Percentiles rank a stretch among this genome's conserved stretches.
Evolutionary conservation across 495 filamentous ascomycete species (phyloP).

Genomic region (Amorphotheca resinae): DNA sequence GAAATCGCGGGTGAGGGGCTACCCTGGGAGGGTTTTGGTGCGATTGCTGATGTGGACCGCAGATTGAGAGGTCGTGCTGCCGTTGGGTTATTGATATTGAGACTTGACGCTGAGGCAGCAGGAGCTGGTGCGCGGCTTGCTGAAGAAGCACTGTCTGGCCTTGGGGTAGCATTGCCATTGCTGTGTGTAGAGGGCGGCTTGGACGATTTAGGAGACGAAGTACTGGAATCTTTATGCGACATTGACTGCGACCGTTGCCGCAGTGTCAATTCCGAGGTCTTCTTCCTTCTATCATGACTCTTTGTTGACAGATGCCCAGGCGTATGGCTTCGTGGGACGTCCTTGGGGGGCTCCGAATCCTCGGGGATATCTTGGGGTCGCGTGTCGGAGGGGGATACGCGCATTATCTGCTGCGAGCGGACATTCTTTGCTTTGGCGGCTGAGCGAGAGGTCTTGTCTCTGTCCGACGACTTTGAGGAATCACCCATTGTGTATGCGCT

Average conservation of each 20-base stretch:
- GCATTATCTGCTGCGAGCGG: conserved; percentile 31
- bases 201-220: conserved; percentile 21
- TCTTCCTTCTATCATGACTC: conserved; percentile 33
- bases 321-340: conserved; percentile 34
- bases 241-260: conserved; percentile 34
- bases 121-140: conserved; percentile 1
- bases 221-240: conserved; percentile 25
- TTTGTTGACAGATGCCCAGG: conserved; percentile 40
- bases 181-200: conserved; percentile 14
- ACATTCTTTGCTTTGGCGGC: conserved; percentile 25
- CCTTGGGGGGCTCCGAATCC: conserved; percentile 21
- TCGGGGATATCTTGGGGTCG: conserved; percentile 21
- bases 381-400: conserved; percentile 22
- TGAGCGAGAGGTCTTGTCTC: conserved; percentile 22
- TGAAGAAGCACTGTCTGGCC: conserved; percentile 12
- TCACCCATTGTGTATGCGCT: conserved; percentile 21
- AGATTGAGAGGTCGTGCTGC: conserved; percentile 19
- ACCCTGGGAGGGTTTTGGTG: conserved; percentile 23
- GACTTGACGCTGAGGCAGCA: conserved; percentile 3
- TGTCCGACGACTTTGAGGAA: conserved; percentile 12
- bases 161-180: conserved; percentile 6
- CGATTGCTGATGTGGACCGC: conserved; percentile 41
- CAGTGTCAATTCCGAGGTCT: conserved; percentile 33
- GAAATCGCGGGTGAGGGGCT: conserved; percentile 9
- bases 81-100: neutral